Conservation (phyloP, 148 eudicot genomes). For the Rhododendron ferrugineum region DNA sequence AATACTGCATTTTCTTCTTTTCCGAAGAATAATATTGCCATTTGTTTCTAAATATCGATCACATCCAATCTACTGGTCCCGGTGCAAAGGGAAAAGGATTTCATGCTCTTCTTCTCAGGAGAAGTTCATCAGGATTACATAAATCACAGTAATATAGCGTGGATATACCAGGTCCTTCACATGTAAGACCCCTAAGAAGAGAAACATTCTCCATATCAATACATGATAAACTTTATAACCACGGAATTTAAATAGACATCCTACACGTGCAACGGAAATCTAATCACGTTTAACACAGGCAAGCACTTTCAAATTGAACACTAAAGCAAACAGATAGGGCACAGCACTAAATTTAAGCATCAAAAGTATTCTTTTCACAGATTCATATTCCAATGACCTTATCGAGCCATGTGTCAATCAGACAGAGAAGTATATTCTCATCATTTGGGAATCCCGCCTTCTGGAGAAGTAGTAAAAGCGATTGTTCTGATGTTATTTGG, state of each 20-base stretch:
- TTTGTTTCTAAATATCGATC: background rate
- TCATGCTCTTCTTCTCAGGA: background rate
- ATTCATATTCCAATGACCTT: slow-evolving; percentile 50
- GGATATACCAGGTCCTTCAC: background rate
- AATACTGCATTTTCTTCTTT: background rate
- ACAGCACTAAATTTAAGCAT: background rate
- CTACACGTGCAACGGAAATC: background rate
- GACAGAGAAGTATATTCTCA: slow-evolving; percentile 83
- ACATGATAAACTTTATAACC: background rate
- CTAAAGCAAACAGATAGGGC: background rate
- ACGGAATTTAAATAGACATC: background rate
- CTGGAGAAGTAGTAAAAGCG: slow-evolving; percentile 63
- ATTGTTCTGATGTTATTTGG: slow-evolving; percentile 75
- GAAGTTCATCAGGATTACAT: background rate
- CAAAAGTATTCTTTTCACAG: background rate
- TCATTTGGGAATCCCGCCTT: slow-evolving; percentile 67
- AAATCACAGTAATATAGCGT: background rate
- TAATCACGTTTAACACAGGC: background rate
- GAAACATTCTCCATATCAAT: background rate
- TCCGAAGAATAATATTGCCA: background rate
- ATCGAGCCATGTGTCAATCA: slow-evolving; percentile 93
- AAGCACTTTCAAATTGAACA: background rate
- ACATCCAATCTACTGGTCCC: background rate
- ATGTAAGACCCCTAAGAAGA: background rate
- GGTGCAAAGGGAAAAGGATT: background rate